Evolutionary conservation across 805 yeast genomes (phyloP).

Genomic region (Teunomyces kruisii): DNA sequence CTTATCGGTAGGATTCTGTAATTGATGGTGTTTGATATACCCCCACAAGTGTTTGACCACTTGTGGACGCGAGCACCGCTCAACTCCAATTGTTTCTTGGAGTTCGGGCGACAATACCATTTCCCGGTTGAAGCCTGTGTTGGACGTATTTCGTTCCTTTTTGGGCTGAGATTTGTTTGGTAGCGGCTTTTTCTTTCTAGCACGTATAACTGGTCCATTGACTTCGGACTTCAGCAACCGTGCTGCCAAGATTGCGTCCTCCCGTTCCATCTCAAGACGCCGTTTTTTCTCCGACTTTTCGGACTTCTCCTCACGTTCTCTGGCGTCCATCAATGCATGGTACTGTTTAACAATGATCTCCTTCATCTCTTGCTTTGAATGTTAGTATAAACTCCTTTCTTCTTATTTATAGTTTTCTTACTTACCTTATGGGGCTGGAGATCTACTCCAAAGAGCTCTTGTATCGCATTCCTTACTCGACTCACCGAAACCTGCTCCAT

Average conservation of each 20-base stretch:
- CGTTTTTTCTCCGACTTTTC: conserved; percentile 17
- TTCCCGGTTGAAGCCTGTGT: conserved; percentile 43
- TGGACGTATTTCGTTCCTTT: conserved; percentile 22
- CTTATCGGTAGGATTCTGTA: conserved; percentile 68
- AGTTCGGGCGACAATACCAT: conserved; percentile 52
- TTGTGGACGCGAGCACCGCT: conserved; percentile 60
- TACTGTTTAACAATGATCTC: conserved; percentile 61
- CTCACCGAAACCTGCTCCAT: conserved; percentile 69
- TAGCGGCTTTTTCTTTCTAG: conserved; percentile 11
- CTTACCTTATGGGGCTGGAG: conserved; percentile 46
- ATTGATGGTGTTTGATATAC: conserved; percentile 58
- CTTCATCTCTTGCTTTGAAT: conserved; percentile 52
- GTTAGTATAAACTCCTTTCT: conserved; percentile 15
- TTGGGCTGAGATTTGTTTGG: conserved; percentile 13
- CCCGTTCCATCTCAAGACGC: conserved; percentile 39
- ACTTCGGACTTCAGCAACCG: conserved; percentile 39
- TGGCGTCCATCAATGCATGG: conserved; percentile 43
- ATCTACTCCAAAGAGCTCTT: conserved; percentile 61
- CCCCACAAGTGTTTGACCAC: conserved; percentile 71
- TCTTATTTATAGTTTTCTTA: conserved; percentile 6
- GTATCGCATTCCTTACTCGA: conserved; percentile 69
- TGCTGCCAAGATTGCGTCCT: conserved; percentile 55
- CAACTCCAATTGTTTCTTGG: conserved; percentile 43
- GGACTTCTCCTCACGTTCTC: conserved; percentile 26
- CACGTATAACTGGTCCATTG: conserved; percentile 20